Percentiles rank a stretch among this genome's conserved stretches.
Evolutionary conservation across 1,284 basidiomycete species (phyloP).

Genomic region (Lignosus rhinocerotis): DNA sequence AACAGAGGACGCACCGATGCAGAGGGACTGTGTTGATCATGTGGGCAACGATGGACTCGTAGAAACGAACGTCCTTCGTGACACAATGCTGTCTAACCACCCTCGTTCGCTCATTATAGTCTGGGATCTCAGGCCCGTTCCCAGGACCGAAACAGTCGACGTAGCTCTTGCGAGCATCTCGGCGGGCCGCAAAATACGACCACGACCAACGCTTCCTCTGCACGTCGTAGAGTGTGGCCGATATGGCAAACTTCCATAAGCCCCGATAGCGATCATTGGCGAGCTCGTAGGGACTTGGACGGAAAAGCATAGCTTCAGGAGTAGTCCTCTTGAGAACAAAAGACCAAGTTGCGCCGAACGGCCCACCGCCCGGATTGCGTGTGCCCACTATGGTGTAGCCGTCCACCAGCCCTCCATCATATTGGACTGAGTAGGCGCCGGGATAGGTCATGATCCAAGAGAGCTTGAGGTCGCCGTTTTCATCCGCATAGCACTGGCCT

Average conservation of each 20-base stretch:
- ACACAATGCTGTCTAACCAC: not conserved
- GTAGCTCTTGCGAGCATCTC: conserved; percentile 6
- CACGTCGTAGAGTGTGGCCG: conserved; percentile 17
- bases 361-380: not conserved
- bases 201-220: conserved; percentile 12
- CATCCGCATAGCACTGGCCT: not conserved
- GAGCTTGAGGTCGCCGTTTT: not conserved
- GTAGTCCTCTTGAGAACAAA: conserved; percentile 13
- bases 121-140: not conserved
- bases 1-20: not conserved
- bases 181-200: conserved; percentile 7
- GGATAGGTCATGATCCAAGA: conserved; percentile 2
- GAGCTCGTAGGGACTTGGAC: not conserved
- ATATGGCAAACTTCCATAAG: conserved; percentile 30
- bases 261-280: conserved; percentile 3
- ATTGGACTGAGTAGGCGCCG: not conserved
- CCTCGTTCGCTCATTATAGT: not conserved
- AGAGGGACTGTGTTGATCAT: not conserved
- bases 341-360: not conserved
- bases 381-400: conserved; percentile 10
- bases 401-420: conserved; percentile 3
- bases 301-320: not conserved
- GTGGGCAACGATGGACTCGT: not conserved
- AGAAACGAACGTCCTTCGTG: conserved; percentile 4
- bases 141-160: not conserved